phyloP scores from a whole-genome alignment of 1,284 basidiomycete genomes.

The Athelia sp. region DNA sequence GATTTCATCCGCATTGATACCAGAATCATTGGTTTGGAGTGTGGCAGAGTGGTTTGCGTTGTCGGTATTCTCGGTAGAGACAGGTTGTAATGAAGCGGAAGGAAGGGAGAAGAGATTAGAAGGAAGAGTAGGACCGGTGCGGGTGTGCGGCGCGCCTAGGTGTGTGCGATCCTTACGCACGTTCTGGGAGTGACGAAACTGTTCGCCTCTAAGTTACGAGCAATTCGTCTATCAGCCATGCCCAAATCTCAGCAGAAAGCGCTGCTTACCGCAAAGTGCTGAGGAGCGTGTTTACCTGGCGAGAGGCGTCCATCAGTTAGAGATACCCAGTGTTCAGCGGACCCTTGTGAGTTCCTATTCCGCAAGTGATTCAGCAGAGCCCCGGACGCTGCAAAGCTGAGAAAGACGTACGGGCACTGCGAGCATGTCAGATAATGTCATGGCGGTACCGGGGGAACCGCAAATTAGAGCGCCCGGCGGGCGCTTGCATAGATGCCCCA shows the following conservation, averaged over 20 bases:
- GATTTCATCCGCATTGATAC: too few species aligned
- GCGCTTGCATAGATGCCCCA: too few species aligned
- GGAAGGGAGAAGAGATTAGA: constrained; percentile 26
- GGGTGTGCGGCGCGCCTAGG: constrained; percentile 18
- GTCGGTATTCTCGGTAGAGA: too few species aligned
- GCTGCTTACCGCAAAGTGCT: constrained; percentile 39
- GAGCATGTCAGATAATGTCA: background rate
- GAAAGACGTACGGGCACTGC: background rate
- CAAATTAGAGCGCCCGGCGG: too few species aligned
- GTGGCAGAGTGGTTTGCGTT: constrained; percentile 10
- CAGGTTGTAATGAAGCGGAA: too few species aligned
- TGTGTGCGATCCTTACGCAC: constrained; percentile 34
- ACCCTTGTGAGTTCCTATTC: background rate
- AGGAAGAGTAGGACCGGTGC: constrained; percentile 37
- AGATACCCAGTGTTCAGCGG: background rate
- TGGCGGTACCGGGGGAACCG: background rate
- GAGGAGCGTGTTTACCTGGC: constrained; percentile 42
- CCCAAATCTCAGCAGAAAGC: background rate
- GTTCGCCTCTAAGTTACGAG: constrained; percentile 49
- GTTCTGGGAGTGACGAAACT: constrained; percentile 61
- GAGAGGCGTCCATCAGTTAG: constrained; percentile 4
- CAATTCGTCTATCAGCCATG: constrained; percentile 2
- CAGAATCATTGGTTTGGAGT: constrained; percentile 3
- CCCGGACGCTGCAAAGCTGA: background rate
- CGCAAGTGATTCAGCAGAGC: background rate